Evolutionary conservation across 129 eudicot species (phyloP), one percentile per base, ranked within the genome.

Genomic region (Helianthus annuus): DNA sequence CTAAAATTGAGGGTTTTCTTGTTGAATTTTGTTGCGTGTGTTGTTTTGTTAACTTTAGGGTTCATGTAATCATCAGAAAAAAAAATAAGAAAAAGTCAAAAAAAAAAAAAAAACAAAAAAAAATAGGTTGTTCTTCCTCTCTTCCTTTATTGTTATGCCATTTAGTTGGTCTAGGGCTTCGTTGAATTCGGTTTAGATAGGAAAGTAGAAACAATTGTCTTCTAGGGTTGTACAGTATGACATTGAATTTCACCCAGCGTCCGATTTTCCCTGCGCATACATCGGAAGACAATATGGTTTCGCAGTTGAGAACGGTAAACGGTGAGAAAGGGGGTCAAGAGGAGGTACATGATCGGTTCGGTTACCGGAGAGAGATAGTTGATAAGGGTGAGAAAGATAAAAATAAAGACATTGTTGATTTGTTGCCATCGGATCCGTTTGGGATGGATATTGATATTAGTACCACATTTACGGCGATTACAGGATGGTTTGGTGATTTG

Each of bases 351-450:
- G 84, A 78, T 44, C 48, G 74, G 9, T 77, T 77, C 58, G 80
- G 75, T 17, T 53, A 62, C 69, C 78, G 83, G 72, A 70, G 84
- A 81, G 87, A 85, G 61, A 55, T 17, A 19, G 74, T 71, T 60
- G 88, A 80, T 10, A 70, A 65, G 62, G 36, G 80, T 54, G 75
- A 84, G 12, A 89, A 86, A 51, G 69, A 80, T 2, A 79, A 57
- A n/a, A 48, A 82, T 0, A 80, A 78, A 54, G 96, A 91, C 39
- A 80, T 91, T 48, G 73, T 85, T 57, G 93, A 86, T 70, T 74
- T 85, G 44, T 84, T 93, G 83, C 98, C 98, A n/a, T 72, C 86
- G 17, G 98, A 93, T 82, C 98, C 96, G 17, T 93, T 93, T 54
- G 91, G 86, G 64, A 90, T 90, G 98, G 87, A 85, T 74, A 81